Percentiles rank a stretch among this genome's conserved stretches.
Conservation (phyloP, 805 yeast genomes). For the Metschnikowia cubensis region DNA sequence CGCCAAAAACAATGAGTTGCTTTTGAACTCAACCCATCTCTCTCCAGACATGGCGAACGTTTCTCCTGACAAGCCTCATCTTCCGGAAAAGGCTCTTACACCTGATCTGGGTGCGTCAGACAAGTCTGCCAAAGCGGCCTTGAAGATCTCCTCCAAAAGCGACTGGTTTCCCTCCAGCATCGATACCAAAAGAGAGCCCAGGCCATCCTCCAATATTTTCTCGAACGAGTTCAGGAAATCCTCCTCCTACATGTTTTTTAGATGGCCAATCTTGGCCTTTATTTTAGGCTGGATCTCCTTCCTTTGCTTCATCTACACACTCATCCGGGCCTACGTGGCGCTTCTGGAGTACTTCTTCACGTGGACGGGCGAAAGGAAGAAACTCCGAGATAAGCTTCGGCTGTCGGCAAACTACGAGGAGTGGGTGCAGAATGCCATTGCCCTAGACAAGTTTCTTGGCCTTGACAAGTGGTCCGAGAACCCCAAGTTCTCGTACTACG, state of each 20-base stretch:
- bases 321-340: conserved; percentile 58
- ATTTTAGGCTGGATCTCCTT: conserved; percentile 52
- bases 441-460: conserved; percentile 53
- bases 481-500: conserved; percentile 63
- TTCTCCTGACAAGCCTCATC: too few species aligned
- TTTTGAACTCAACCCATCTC: not conserved
- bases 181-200: conserved; percentile 5
- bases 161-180: conserved; percentile 27
- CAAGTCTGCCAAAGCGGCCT: conserved; percentile 12
- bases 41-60: not conserved
- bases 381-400: conserved; percentile 47
- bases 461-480: conserved; percentile 62
- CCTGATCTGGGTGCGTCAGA: not conserved
- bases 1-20: not conserved
- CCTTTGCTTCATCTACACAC: conserved; percentile 46
- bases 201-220: conserved; percentile 11
- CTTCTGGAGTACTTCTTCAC: conserved; percentile 56
- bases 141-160: conserved; percentile 20
- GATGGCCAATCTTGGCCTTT: conserved; percentile 62
- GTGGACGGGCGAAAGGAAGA: conserved; percentile 56
- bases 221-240: conserved; percentile 38
- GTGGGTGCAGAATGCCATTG: conserved; percentile 57
- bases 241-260: conserved; percentile 38
- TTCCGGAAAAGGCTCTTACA: not conserved
- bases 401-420: conserved; percentile 51